Evolutionary conservation across 139 green algal species (phyloP), one percentile per base, ranked within the genome.

Genomic region (Eudorina sp.): DNA sequence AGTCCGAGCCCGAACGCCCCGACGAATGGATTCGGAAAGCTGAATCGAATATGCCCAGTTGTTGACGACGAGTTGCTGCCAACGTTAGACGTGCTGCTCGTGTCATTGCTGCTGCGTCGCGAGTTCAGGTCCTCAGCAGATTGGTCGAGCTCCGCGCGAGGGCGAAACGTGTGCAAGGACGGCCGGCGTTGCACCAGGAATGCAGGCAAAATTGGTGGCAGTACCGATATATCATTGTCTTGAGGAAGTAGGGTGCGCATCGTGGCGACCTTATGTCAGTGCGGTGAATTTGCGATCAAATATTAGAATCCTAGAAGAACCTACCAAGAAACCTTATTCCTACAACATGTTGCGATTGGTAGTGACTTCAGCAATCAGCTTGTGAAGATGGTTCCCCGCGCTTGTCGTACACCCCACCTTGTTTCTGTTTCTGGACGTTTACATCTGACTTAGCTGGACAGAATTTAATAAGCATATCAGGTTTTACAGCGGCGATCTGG

Each of bases 141-240:
- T 5, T 36, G 78, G 60, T 81, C 68, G 11, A 88, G 68, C 46
- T 70, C 83, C 19, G 83, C 83, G 68, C 83, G 83, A 13, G 83
- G 83, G 0, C 51, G 68, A 48, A 88, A 36, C 23, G 81, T 86
- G 34, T 72, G 53, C 18, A 31, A 7, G 0, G 45, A 23, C 23
- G 31, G 4, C 11, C 68, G 51, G 19, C 68, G 48, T 1, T 72
- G 83, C 36, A 88, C 19, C 36, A 88, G 48, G 29, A 81, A 81
- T 18, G 27, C 68, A 18, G 83, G 83, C 7, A 88, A 25, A 13
- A 70, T 38, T 14, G 83, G 83, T 25, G 83, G 83, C 13, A 88
- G 40, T 2, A 81, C 2, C 18, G 48, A 82, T n/a, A 88, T 68
- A 58, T 88, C 83, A 7, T 31, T 72, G 0, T 88, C 83, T 23